Evolutionary conservation across 108 stramenopile species (phyloP).

Genomic region (Hondaea fermentalgiana): DNA sequence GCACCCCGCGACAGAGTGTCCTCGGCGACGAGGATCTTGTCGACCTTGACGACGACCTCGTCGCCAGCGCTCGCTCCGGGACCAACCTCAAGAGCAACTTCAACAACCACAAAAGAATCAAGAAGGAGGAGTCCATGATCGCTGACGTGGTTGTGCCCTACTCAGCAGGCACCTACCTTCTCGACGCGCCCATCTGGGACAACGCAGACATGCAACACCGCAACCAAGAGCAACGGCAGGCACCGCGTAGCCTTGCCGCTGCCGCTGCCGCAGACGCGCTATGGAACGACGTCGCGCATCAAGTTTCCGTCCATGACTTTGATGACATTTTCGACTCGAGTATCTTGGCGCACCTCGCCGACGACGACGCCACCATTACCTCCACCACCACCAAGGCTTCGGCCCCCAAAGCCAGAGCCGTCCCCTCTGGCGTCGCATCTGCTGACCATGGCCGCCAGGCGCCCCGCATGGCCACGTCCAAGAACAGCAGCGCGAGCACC

Average conservation of each 20-base stretch:
- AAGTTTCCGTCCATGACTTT: too few species aligned
- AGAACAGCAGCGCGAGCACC: background rate
- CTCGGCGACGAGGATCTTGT: too few species aligned
- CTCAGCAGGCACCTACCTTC: background rate
- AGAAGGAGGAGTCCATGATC: background rate
- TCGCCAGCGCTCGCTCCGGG: background rate
- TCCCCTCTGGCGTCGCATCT: background rate
- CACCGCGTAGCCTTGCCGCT: too few species aligned
- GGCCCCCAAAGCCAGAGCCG: background rate
- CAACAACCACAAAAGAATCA: background rate
- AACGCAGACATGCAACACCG: background rate
- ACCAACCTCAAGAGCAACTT: background rate
- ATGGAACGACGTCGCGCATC: too few species aligned
- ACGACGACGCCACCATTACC: too few species aligned
- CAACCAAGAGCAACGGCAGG: too few species aligned
- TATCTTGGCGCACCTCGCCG: too few species aligned
- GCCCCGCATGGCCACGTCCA: background rate
- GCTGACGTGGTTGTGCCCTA: background rate
- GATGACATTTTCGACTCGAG: too few species aligned
- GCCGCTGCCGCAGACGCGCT: too few species aligned
- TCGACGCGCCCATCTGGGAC: background rate
- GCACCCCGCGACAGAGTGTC: too few species aligned
- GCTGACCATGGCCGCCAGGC: background rate
- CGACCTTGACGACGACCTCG: background rate
- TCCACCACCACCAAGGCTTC: background rate